phyloP scores from a whole-genome alignment of 1,139 yeast species.

The Yamadazyma epiphylla region DNA sequence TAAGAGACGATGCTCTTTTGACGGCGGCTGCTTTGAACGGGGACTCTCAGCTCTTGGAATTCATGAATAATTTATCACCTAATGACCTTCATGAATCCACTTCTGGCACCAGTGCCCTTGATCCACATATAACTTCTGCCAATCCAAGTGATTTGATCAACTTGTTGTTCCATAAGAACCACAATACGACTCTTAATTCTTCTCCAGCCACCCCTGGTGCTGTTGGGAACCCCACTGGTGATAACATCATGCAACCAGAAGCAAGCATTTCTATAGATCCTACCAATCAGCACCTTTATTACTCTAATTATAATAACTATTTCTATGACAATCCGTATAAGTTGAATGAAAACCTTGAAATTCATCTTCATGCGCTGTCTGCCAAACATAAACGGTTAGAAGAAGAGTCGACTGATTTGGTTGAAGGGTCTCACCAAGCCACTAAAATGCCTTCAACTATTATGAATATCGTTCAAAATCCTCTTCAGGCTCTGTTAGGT shows the following conservation, averaged over 20 bases:
- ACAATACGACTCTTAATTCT: conserved; percentile 6
- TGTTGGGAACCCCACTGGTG: background rate
- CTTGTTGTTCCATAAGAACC: conserved; percentile 48
- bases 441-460: conserved; percentile 41
- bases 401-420: conserved; percentile 30
- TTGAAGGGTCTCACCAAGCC: conserved; percentile 34
- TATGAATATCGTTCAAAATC: conserved; percentile 46
- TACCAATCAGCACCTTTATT: conserved; percentile 31
- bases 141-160: conserved; percentile 38
- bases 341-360: conserved; percentile 40
- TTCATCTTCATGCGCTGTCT: conserved; percentile 40
- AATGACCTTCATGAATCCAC: conserved; percentile 9
- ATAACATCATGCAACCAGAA: conserved; percentile 12
- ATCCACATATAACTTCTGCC: background rate
- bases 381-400: conserved; percentile 19
- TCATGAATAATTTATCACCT: conserved; percentile 35
- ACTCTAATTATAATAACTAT: conserved; percentile 40
- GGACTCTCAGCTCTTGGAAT: conserved; percentile 54
- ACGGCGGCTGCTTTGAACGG: conserved; percentile 74
- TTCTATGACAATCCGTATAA: conserved; percentile 43
- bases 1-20: conserved; percentile 65
- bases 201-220: conserved; percentile 6
- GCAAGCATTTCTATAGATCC: conserved; percentile 29
- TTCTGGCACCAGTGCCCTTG: background rate
- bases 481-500: conserved; percentile 42